A percentile compares a stretch with the other conserved stretches of the same genome.
Conservation (phyloP, 2,329 filamentous ascomycete species). For the Sporothrix dimorphospora region DNA sequence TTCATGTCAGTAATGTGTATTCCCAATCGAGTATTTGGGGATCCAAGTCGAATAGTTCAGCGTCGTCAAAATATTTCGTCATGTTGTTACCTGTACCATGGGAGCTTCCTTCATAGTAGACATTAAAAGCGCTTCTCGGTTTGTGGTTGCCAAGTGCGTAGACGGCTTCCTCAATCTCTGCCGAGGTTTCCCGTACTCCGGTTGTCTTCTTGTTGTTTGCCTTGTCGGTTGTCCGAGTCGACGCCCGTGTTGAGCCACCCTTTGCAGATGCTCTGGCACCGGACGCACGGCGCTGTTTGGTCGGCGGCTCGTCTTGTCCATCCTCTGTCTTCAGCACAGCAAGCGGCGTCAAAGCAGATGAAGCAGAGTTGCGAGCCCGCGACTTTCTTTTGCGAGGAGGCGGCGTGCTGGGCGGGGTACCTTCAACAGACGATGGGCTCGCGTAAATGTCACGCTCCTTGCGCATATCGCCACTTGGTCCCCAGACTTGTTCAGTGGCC, state of each 20-base stretch:
- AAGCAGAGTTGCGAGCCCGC: not conserved
- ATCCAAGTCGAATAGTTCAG: not conserved
- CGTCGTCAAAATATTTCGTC: not conserved
- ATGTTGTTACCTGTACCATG: constrained; percentile 24
- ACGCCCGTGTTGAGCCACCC: not conserved
- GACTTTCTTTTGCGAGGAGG: constrained; percentile 32
- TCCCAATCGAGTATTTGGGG: not conserved
- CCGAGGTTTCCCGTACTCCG: not conserved
- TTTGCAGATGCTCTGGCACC: not conserved
- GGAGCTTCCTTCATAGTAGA: constrained; percentile 29
- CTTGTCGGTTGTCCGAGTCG: not conserved
- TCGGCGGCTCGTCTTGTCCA: not conserved
- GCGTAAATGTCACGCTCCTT: constrained; percentile 63
- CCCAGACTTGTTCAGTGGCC: constrained; percentile 67
- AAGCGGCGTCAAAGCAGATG: not conserved
- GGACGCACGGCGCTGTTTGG: constrained; percentile 9
- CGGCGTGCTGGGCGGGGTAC: constrained; percentile 50
- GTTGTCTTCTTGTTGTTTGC: constrained; percentile 10
- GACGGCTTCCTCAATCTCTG: constrained; percentile 15
- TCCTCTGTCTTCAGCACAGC: not conserved
- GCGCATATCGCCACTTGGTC: constrained; percentile 53
- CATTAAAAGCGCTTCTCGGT: constrained; percentile 18
- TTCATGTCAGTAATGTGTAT: constrained; percentile 13
- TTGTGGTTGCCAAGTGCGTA: not conserved
- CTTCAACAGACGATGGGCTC: constrained; percentile 59